phyloP scores from a whole-genome alignment of 129 eudicot genomes.

The Arctium lappa region DNA sequence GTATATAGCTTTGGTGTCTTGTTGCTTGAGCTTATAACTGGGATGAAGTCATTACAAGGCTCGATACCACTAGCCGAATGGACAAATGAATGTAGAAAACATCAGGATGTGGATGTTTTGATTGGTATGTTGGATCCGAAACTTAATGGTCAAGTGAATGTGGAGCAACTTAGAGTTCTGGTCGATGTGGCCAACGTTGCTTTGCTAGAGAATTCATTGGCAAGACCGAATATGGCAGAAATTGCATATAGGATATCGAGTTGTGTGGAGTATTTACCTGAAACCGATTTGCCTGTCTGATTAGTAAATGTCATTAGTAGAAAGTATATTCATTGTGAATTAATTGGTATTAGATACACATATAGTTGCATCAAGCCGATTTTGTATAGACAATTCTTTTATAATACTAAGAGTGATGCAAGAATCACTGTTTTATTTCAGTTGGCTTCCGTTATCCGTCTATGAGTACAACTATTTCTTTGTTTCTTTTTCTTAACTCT shows the following conservation, averaged over 20 bases:
- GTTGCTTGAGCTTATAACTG: constrained; percentile 67
- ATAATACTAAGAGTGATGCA: constrained; percentile 6
- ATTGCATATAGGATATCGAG: constrained; percentile 45
- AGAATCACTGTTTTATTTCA: background rate
- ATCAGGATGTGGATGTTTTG: constrained; percentile 46
- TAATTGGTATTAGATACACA: background rate
- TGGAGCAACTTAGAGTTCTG: constrained; percentile 49
- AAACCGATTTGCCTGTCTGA: constrained; percentile 48
- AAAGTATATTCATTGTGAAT: constrained; percentile 11
- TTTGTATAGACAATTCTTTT: constrained; percentile 19
- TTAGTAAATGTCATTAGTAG: background rate
- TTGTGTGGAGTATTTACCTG: constrained; percentile 36
- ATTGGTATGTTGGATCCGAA: constrained; percentile 64
- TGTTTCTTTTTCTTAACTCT: too few species aligned
- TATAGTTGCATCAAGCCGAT: constrained; percentile 9
- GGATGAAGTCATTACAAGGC: constrained; percentile 63
- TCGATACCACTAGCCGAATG: constrained; percentile 62
- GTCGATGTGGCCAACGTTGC: constrained; percentile 59
- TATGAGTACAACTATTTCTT: too few species aligned
- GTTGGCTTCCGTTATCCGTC: background rate
- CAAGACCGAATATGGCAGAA: constrained; percentile 69
- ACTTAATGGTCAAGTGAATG: constrained; percentile 43
- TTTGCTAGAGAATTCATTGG: constrained; percentile 51
- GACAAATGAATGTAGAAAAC: constrained; percentile 56
- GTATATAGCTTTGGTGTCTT: constrained; percentile 78